A percentile compares a stretch with the other conserved stretches of the same genome.
Conservation (phyloP, 176 grass and related monocot species). For the Musa itinerans region DNA sequence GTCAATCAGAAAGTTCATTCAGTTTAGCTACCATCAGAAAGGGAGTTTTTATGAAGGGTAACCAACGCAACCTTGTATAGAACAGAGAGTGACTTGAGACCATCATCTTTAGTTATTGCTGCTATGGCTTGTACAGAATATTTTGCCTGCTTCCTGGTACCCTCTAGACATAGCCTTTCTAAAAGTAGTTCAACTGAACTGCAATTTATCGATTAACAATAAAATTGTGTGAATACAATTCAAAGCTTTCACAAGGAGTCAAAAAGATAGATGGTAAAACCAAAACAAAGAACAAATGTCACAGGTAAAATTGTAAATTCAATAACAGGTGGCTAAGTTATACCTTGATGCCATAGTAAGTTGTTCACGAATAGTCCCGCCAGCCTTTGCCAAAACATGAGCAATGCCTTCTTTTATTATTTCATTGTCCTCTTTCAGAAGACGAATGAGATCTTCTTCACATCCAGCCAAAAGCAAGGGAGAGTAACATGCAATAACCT, state of each 20-base stretch:
- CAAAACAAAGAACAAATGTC: neutral
- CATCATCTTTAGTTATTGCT: conserved; percentile 98
- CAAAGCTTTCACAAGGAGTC: neutral
- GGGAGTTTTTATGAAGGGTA: neutral
- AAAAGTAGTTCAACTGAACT: conserved; percentile 89
- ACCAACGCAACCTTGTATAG: conserved; percentile 76
- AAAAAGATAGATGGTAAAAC: neutral
- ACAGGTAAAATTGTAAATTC: neutral
- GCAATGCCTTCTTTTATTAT: conserved; percentile 94
- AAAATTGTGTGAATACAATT: neutral
- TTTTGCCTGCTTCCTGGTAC: conserved; percentile 90
- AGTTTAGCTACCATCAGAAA: conserved; percentile 16
- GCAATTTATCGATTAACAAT: conserved; percentile 25
- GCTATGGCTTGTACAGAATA: conserved; percentile 93
- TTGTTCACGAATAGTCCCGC: conserved; percentile 90
- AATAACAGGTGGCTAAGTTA: conserved; percentile 20
- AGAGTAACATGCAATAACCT: conserved; percentile 66
- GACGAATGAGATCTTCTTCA: conserved; percentile 71
- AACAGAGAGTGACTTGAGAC: conserved; percentile 97
- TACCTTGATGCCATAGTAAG: conserved; percentile 73
- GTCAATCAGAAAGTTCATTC: conserved; percentile 17
- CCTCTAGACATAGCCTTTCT: conserved; percentile 88
- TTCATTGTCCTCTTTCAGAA: conserved; percentile 93
- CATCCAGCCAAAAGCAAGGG: conserved; percentile 74
- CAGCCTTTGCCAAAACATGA: conserved; percentile 94